Base-by-base conservation (phyloP, 768 basidiomycete species). In the Termitomyces sp. region DNA sequence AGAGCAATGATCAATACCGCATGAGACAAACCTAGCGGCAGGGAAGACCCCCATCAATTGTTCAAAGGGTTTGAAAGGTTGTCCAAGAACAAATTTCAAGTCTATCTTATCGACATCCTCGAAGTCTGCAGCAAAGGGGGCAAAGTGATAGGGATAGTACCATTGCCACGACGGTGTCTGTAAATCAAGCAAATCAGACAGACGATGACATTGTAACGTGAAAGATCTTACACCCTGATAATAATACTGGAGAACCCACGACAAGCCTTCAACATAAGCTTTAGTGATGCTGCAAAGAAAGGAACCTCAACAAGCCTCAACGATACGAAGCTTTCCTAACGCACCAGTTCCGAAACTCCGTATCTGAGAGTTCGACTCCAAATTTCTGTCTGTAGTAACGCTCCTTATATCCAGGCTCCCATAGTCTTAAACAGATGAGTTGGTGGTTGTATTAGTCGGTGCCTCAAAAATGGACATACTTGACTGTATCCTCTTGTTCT, bases 31-130 rank as follows among this genome's bases (percentile, higher is more conserved):
- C 93, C 90, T 92, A 20, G 93, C 90, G 20, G 95, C 88, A 0
- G 97, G 97, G 75, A 99, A 98, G 25, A 99, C 97, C 40, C 95
- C 94, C 91, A 99, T 96, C 38, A 99, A 77, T 71, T 99, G 97
- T 67, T 98, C 97, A 70, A 92, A 99, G 1, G 97, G 96, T 69
- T 91, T 93, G 82, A 98, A 98, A 4, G 97, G 97, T 61, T 86
- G 81, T 6, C 95, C 93, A 31, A 86, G 70, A 5, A 84, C 82
- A 69, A 98, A 98, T 42, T 79, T 74, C 70, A 98, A 86, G 42
- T 93, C 77, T 85, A 96, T 86, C 64, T 86, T 80, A 40, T 81
- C 83, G 51, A 96, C 79, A 49, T 91, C 87, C 59, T 84, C 82
- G 66, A 98, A 98, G 73, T 99, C 97, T 62, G 89, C 88, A 8